Conservation (phyloP, 805 yeast genomes). For the Myxozyma mucilagina region DNA sequence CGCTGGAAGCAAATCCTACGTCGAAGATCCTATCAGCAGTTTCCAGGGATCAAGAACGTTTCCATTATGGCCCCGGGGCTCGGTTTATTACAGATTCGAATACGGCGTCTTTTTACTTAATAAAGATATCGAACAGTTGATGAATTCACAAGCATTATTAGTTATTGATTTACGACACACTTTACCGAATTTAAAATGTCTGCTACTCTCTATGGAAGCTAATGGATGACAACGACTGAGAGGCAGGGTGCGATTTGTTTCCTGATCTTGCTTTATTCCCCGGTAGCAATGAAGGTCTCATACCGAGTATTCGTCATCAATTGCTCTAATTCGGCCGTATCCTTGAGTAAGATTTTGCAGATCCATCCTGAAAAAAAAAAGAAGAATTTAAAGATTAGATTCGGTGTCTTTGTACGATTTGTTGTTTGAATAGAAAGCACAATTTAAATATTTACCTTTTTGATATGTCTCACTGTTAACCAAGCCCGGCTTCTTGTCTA, state of each 20-base stretch:
- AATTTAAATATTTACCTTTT: conserved; percentile 7
- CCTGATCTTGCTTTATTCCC: too few species aligned
- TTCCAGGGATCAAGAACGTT: conserved; percentile 45
- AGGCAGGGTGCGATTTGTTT: too few species aligned
- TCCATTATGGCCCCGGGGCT: conserved; percentile 54
- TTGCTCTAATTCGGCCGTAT: conserved; percentile 13
- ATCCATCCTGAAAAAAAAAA: conserved; percentile 19
- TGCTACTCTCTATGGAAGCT: conserved; percentile 28
- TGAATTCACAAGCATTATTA: conserved; percentile 36
- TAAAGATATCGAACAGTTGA: conserved; percentile 51
- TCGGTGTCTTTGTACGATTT: too few species aligned
- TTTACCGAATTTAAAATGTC: conserved; percentile 32
- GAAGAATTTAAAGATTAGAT: neutral
- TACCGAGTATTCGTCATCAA: conserved; percentile 18
- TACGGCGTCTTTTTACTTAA: conserved; percentile 51
- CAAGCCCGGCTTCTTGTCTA: conserved; percentile 71
- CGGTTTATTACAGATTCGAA: conserved; percentile 48
- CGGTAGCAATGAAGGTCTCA: conserved; percentile 17
- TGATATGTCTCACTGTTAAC: conserved; percentile 79
- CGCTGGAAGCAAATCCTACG: conserved; percentile 51
- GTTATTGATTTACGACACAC: conserved; percentile 33
- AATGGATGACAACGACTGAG: conserved; percentile 13
- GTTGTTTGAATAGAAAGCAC: neutral
- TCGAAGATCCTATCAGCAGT: conserved; percentile 50
- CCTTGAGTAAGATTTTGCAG: conserved; percentile 18